These are phyloP conservation scores for Malassezia nana DNA, from an alignment of 1,284 basidiomycete genomes.

Conservation along the genomic window DNA sequence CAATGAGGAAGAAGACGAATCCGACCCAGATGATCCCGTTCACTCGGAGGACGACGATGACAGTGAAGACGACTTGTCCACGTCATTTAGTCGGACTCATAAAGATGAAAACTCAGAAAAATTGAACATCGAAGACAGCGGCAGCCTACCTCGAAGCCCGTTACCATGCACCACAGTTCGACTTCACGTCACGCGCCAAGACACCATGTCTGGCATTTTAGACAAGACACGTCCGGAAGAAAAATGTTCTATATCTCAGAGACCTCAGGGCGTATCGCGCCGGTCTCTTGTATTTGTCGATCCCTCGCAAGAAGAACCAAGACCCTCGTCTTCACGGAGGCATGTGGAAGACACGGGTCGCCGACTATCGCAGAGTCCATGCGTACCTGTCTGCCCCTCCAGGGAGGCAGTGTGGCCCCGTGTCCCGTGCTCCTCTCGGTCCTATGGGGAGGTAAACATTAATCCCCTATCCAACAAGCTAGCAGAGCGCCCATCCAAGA, in stretches of 20 bases:
- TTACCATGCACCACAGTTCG: not conserved
- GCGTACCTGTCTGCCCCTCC: no score
- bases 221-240: not conserved
- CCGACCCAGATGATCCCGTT: no score
- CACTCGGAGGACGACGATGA: constrained; percentile 1
- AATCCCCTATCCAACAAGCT: not conserved
- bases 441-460: no score
- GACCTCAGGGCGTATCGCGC: not conserved
- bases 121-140: no score
- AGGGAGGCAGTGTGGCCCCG: no score
- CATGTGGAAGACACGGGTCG: not conserved
- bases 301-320: not conserved
- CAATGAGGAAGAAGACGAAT: not conserved
- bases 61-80: not conserved
- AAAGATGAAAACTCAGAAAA: not conserved
- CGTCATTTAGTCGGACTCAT: no score
- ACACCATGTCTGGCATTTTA: not conserved
- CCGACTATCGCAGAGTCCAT: not conserved
- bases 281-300: not conserved
- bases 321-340: not conserved
- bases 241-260: no score
- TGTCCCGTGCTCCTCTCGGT: no score
- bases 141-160: not conserved
- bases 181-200: not conserved
- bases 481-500: not conserved